phyloP scores from a whole-genome alignment of 371 early-diverging fungal genomes.

The Chytridium lagenaria region DNA sequence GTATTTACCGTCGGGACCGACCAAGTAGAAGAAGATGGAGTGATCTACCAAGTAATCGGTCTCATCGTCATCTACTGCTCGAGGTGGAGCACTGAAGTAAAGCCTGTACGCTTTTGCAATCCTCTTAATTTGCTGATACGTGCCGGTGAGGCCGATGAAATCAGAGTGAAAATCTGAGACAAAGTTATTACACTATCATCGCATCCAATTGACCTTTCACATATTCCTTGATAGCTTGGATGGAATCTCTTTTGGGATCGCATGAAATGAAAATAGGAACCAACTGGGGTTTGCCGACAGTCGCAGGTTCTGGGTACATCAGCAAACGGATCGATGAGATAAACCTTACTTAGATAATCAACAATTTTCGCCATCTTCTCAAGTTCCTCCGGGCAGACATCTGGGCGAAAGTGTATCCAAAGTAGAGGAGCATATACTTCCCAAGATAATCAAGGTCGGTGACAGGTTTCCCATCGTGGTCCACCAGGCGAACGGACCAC shows the following conservation, averaged over 20 bases:
- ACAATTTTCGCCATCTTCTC: conserved; percentile 95
- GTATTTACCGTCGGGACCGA: conserved; percentile 92
- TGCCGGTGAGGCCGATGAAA: conserved; percentile 91
- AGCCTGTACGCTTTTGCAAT: conserved; percentile 93
- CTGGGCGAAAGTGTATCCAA: conserved; percentile 99
- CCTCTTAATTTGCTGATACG: conserved; percentile 78
- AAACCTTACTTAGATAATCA: conserved; percentile 69
- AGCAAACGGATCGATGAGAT: neutral
- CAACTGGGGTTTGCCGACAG: conserved; percentile 45
- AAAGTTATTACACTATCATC: neutral
- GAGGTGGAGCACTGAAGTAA: conserved; percentile 86
- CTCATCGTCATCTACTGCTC: conserved; percentile 74
- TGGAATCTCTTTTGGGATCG: conserved; percentile 94
- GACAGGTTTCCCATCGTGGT: conserved; percentile 72
- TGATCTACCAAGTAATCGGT: conserved; percentile 97
- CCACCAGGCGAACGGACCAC: conserved; percentile 89
- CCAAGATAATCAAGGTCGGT: conserved; percentile 79
- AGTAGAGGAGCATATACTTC: conserved; percentile 88
- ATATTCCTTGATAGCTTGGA: conserved; percentile 84
- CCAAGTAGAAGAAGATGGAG: conserved; percentile 96
- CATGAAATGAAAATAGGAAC: conserved; percentile 95
- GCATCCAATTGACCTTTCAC: conserved; percentile 61
- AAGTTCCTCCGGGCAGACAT: conserved; percentile 97
- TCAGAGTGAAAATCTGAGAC: conserved; percentile 87
- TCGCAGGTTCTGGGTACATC: neutral